Evolutionary conservation across 2,329 filamentous ascomycete genomes (phyloP), one percentile per base, ranked within the genome.

Genomic region (Aspergillus uvarum): DNA sequence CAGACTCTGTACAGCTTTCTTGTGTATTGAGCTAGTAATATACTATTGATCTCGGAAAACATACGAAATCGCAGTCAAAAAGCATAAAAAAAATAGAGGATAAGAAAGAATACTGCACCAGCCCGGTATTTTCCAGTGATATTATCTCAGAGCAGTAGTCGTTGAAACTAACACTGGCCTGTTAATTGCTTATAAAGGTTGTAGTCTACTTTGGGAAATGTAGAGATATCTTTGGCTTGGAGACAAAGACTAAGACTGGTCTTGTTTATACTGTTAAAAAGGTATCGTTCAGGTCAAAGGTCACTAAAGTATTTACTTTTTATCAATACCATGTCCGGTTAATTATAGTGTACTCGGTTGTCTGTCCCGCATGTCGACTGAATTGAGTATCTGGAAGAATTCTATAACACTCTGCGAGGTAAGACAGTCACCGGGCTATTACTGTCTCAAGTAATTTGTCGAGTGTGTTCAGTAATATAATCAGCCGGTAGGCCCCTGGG

Each of bases 381-480:
- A 71, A 71, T 12, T 71, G 50, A 6, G 51, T 71, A n/a, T 67
- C 52, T n/a, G 63, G 65, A 2, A 71, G 63, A 0, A 71, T 61
- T 5, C 53, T 42, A 26, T 66, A 54, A 26, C 57, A 65, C 54
- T 72, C 63, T 5, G 58, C 59, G 4, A 56, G 58, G 51, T 60
- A 66, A 4, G 61, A 65, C 0, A 72, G 59, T 11, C 65, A 48
- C 60, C 51, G 55, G 19, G 26, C 51, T 49, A 64, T 59, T 10
- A 60, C 65, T 22, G 56, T 59, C 19, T 70, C 62, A 1, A 69
- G 59, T 1, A 68, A 12, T 50, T 68, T 70, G 2, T 63, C 63
- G 4, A 70, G 63, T 24, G 64, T 70, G 21, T 66, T 66, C 0
- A 73, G 64, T 0, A 68, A 64, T 48, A 66, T 71, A 47, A 72